Evolutionary conservation across 371 early-diverging fungal genomes (phyloP), one percentile per base, ranked within the genome.

Genomic region (Apophysomyces ossiformis): DNA sequence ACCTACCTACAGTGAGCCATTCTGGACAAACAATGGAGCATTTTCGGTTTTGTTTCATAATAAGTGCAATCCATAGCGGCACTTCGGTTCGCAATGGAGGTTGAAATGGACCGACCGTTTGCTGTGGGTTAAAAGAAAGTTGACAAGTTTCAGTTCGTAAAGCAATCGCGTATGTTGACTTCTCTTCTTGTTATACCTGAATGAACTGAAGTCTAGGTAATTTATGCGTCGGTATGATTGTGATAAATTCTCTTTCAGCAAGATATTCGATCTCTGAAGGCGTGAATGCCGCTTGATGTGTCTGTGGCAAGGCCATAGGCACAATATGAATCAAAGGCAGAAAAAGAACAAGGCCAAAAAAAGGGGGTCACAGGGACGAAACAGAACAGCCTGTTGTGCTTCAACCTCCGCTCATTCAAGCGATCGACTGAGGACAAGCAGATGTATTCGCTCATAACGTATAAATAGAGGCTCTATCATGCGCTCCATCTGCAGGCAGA

Each of bases 231-330:
- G 95, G 93, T 43, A 91, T 77, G 60, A 96, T 90, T 5, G 81
- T 80, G 7, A 96, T 87, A 21, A 66, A 65, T 66, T 91, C 91
- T 73, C 87, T 84, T 60, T 92, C 93, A 7, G 93, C 94, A 46
- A 95, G 71, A 70, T 93, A 95, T 70, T 96, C 94, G 57, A 95
- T 86, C 78, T 96, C 95, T 9, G 85, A 82, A 38, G 94, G 93
- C 0, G 93, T 86, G 57, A 94, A 86, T 37, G 89, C 84, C 57
- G 74, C 69, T 57, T 78, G 83, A 57, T 89, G 84, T 45, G 82
- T 72, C 39, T 74, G 75, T 5, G 88, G 87, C 66, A 89, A 70
- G 54, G 90, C 89, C 92, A 92, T 92, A 32, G 16, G 44, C 54
- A 50, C 11, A 47, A 12, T 37, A 38, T 8, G 37, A 54, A 41